Conservation (phyloP, 331 rosid genomes). For the Quercus phellos region DNA sequence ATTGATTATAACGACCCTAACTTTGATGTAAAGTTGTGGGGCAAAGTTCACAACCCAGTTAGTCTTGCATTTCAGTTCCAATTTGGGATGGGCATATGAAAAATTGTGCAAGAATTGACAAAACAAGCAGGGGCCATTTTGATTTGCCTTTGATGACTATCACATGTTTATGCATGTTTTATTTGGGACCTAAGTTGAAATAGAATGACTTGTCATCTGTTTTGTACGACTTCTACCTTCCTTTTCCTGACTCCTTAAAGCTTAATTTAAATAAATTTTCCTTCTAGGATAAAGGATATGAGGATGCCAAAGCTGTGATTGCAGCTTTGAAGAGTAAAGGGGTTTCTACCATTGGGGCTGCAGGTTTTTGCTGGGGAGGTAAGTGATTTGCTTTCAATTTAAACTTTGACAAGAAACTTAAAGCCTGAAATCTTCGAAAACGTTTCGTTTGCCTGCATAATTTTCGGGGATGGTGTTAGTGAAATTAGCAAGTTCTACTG, state of each 20-base stretch:
- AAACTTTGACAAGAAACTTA: neutral
- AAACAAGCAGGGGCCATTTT: neutral
- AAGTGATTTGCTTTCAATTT: neutral
- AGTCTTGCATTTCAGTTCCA: conserved; percentile 8
- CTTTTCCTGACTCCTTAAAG: neutral
- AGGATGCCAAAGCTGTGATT: conserved; percentile 38
- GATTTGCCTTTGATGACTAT: neutral
- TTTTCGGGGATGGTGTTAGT: conserved; percentile 36
- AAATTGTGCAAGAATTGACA: neutral
- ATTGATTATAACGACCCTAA: conserved; percentile 26
- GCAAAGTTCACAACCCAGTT: conserved; percentile 32
- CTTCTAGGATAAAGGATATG: conserved; percentile 37
- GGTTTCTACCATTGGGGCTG: conserved; percentile 45
- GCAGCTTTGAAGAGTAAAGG: conserved; percentile 50
- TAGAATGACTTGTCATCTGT: neutral
- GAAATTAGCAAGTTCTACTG: conserved; percentile 30
- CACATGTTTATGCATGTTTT: neutral
- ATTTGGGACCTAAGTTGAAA: neutral
- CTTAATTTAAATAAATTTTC: neutral
- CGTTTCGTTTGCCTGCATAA: neutral
- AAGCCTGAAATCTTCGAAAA: neutral
- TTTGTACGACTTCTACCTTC: neutral
- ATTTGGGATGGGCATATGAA: neutral
- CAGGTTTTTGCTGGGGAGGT: conserved; percentile 65
- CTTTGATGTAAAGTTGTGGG: conserved; percentile 21